Evolutionary conservation across 108 stramenopile genomes (phyloP).

Genomic region (Skeletonema potamos): DNA sequence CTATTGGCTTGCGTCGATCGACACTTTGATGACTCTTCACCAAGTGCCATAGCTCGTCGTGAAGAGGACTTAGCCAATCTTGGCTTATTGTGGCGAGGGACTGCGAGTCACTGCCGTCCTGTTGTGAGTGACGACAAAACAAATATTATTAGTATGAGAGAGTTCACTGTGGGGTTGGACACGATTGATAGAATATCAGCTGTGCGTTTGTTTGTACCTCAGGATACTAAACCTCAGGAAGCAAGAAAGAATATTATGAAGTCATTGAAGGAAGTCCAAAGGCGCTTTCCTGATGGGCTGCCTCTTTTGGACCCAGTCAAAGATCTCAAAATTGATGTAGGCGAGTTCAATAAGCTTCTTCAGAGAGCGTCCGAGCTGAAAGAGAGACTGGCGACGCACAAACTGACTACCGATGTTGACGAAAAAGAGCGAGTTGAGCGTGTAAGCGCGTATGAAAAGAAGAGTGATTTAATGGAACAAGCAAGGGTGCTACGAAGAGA

Average conservation of each 20-base stretch:
- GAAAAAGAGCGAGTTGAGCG: slow-evolving; percentile 57
- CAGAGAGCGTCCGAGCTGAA: slow-evolving; percentile 73
- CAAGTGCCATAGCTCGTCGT: slow-evolving; percentile 37
- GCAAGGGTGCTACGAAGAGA: slow-evolving; percentile 73
- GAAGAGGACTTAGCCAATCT: slow-evolving; percentile 70
- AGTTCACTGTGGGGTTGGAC: slow-evolving; percentile 77
- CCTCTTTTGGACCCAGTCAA: slow-evolving; percentile 91
- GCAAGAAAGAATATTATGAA: slow-evolving; percentile 64
- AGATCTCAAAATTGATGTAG: slow-evolving; percentile 84
- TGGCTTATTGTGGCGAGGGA: slow-evolving; percentile 77
- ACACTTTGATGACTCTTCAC: slow-evolving; percentile 62
- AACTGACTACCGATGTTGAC: slow-evolving; percentile 46
- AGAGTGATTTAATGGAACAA: slow-evolving; percentile 64
- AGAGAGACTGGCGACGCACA: slow-evolving; percentile 60
- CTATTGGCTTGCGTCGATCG: slow-evolving; percentile 80
- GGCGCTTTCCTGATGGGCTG: slow-evolving; percentile 80
- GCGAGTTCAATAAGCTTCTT: slow-evolving; percentile 77
- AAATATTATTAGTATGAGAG: slow-evolving; percentile 62
- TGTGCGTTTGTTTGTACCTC: slow-evolving; percentile 78
- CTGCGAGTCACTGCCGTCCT: slow-evolving; percentile 60
- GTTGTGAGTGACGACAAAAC: slow-evolving; percentile 47
- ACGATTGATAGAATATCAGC: slow-evolving; percentile 83
- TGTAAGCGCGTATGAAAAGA: slow-evolving; percentile 67
- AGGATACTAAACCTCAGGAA: slow-evolving; percentile 61
- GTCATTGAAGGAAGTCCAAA: slow-evolving; percentile 76